Conservation (phyloP, 805 yeast genomes). For the Dipodascus geniculatus region DNA sequence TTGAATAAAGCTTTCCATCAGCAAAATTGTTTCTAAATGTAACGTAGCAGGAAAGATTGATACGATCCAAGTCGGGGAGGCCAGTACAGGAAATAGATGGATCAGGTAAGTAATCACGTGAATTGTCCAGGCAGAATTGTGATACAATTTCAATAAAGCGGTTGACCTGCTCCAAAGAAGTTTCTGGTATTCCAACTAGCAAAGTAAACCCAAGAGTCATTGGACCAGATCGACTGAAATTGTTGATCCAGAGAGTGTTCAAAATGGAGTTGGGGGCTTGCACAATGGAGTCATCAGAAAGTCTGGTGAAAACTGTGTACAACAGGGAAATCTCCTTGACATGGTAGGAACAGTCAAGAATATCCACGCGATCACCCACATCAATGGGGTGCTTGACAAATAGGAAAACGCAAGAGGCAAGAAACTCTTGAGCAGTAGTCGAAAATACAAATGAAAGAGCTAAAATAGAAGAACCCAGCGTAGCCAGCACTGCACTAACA, state of each 20-base stretch:
- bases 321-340: slow-evolving; percentile 26
- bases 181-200: slow-evolving; percentile 27
- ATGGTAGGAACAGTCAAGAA: slow-evolving; percentile 16
- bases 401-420: slow-evolving; percentile 28
- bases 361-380: slow-evolving; percentile 29
- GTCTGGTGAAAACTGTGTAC: slow-evolving; percentile 25
- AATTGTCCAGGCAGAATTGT: slow-evolving; percentile 23
- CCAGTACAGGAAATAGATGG: slow-evolving; percentile 24
- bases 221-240: slow-evolving; percentile 26
- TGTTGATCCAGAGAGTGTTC: slow-evolving; percentile 28
- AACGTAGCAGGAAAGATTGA: slow-evolving; percentile 20
- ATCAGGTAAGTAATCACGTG: slow-evolving; percentile 26
- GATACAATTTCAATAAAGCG: slow-evolving; percentile 19
- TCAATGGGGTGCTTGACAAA: slow-evolving; percentile 33
- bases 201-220: slow-evolving; percentile 19
- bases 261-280: slow-evolving; percentile 29
- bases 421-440: slow-evolving; percentile 28
- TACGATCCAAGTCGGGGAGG: slow-evolving; percentile 25
- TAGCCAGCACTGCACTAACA: slow-evolving; percentile 29
- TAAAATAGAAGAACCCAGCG: slow-evolving; percentile 29
- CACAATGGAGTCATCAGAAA: slow-evolving; percentile 18
- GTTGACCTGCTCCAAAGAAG: slow-evolving; percentile 25
- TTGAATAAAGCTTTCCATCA: slow-evolving; percentile 21
- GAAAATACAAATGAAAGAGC: slow-evolving; percentile 30
- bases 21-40: slow-evolving; percentile 23